Evolutionary conservation across 257 asterid species (phyloP).

Genomic region (Echites panduratus): DNA sequence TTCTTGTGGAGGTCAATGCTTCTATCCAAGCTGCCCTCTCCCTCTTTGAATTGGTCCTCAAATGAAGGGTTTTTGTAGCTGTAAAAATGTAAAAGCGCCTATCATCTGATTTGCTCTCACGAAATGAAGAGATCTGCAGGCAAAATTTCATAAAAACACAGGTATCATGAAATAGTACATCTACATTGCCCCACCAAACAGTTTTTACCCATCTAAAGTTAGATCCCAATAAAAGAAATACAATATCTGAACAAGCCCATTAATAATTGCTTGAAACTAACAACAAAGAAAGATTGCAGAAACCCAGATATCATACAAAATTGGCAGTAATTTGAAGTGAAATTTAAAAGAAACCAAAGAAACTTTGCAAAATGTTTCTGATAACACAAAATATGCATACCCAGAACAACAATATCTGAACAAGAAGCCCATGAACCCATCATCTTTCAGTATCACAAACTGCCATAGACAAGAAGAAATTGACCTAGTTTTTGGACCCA

Average conservation of each 20-base stretch:
- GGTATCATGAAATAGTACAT: not conserved
- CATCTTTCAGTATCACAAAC: not conserved
- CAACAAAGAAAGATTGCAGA: not conserved
- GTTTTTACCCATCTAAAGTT: not conserved
- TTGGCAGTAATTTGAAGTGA: not conserved
- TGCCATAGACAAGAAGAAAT: not conserved
- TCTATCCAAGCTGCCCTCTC: constrained; percentile 86
- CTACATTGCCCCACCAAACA: not conserved
- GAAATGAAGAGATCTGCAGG: constrained; percentile 79
- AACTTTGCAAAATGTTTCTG: not conserved
- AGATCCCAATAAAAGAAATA: not conserved
- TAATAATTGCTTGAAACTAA: not conserved
- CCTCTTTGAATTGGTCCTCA: constrained; percentile 63
- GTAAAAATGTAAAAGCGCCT: constrained; percentile 88
- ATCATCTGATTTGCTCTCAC: constrained; percentile 89
- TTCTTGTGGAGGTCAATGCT: constrained; percentile 64
- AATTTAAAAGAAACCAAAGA: not conserved
- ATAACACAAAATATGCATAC: constrained; percentile 12
- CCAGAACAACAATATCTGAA: constrained; percentile 4
- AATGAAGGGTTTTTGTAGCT: constrained; percentile 86
- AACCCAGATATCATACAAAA: not conserved
- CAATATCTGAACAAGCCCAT: not conserved
- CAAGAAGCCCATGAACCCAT: constrained; percentile 7
- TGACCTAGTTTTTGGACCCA: constrained; percentile 3
- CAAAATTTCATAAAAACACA: constrained; percentile 5